phyloP scores from a whole-genome alignment of 129 eudicot genomes.

The Flaveria sonorensis region DNA sequence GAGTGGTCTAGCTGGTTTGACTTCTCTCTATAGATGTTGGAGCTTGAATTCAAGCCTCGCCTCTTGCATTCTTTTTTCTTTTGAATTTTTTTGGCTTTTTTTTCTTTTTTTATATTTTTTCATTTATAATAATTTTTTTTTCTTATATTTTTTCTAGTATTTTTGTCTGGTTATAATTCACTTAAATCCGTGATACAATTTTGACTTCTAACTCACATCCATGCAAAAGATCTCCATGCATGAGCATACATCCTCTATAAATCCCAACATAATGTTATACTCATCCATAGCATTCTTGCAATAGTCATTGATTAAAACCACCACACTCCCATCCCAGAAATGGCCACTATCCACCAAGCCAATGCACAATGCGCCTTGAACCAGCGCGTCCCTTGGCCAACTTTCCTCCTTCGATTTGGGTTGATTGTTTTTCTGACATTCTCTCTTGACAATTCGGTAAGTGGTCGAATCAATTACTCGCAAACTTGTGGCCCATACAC shows the following conservation, averaged over 20 bases:
- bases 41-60: no score
- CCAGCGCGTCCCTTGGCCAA: neutral
- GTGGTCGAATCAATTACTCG: neutral
- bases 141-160: no score
- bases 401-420: constrained; percentile 14
- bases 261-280: constrained; percentile 2
- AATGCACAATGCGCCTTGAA: neutral
- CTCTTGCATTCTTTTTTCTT: no score
- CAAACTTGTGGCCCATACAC: neutral
- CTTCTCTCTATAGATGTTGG: no score
- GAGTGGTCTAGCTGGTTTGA: no score
- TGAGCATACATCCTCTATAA: neutral
- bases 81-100: no score
- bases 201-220: no score
- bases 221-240: neutral
- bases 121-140: no score
- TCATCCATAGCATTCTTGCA: neutral
- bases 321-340: neutral
- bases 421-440: neutral
- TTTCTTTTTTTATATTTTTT: no score
- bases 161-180: neutral
- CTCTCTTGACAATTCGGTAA: neutral
- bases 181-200: neutral
- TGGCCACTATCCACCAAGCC: constrained; percentile 7
- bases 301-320: neutral